Evolutionary conservation across 2,329 filamentous ascomycete species (phyloP).

Genomic region (Trichophyton equinum): DNA sequence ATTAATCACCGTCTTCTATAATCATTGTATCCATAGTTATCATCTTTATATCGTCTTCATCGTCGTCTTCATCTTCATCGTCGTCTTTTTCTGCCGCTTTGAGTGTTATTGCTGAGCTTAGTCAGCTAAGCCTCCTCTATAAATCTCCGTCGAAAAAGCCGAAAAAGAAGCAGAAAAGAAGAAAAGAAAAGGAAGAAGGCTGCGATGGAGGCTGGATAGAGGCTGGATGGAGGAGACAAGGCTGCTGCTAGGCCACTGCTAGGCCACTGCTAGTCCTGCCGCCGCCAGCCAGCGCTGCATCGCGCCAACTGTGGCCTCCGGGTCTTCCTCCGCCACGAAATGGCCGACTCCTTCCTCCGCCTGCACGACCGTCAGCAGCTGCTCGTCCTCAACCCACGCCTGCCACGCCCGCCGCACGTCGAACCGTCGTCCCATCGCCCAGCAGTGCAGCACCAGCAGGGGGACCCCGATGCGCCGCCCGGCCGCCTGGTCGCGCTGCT

Average conservation of each 20-base stretch:
- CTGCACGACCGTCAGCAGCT: slow-evolving; percentile 23
- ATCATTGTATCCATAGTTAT: too few relatives aligned
- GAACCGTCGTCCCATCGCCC: slow-evolving; percentile 33
- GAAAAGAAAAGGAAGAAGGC: too few relatives aligned
- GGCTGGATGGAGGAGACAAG: too few relatives aligned
- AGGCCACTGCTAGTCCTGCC: background rate
- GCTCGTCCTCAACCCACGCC: slow-evolving; percentile 31
- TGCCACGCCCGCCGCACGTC: slow-evolving; percentile 35
- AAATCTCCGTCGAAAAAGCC: too few relatives aligned
- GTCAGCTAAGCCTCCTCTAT: too few relatives aligned
- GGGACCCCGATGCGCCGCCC: slow-evolving; percentile 34
- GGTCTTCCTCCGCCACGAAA: slow-evolving; percentile 37
- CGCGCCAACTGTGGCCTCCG: slow-evolving; percentile 20
- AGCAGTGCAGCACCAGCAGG: slow-evolving; percentile 35
- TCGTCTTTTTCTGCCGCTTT: too few relatives aligned
- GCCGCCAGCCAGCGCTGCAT: slow-evolving; percentile 6
- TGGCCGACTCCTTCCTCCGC: slow-evolving; percentile 29
- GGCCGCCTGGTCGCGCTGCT: slow-evolving; percentile 34
- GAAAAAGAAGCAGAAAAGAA: too few relatives aligned
- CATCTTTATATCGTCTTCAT: too few relatives aligned
- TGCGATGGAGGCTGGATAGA: background rate
- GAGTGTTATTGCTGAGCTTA: too few relatives aligned
- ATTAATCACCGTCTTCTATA: too few relatives aligned
- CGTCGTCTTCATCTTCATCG: too few relatives aligned
- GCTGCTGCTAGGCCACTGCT: background rate